Percentiles rank a stretch among this genome's conserved stretches.
Conservation (phyloP, 768 basidiomycete genomes). For the Boletus subcaerulescens region DNA sequence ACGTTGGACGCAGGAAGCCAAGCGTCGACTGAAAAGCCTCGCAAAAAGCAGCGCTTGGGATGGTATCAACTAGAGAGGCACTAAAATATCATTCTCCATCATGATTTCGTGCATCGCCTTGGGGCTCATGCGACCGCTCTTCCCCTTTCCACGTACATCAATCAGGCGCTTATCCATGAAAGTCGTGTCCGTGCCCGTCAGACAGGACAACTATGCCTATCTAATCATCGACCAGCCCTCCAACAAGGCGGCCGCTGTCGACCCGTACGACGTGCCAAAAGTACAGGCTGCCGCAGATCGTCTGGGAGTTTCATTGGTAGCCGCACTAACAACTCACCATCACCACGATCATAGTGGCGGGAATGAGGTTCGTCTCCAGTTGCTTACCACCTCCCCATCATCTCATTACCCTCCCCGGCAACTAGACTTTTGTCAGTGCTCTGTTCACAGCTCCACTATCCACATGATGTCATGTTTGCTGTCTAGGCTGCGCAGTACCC, state of each 20-base stretch:
- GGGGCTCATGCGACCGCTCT: conserved; percentile 6
- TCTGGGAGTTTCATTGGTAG: conserved; percentile 63
- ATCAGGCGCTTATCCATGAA: conserved; percentile 47
- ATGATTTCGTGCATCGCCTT: conserved; percentile 18
- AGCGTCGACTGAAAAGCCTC: background rate
- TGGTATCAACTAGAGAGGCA: background rate
- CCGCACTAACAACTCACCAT: conserved; percentile 87
- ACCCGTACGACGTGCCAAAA: conserved; percentile 74
- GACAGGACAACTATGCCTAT: conserved; percentile 84
- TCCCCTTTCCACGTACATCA: conserved; percentile 13
- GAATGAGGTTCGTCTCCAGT: conserved; percentile 54
- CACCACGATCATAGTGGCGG: conserved; percentile 89
- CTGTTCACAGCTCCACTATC: background rate
- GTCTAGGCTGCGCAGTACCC: conserved; percentile 46
- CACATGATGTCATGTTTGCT: conserved; percentile 6
- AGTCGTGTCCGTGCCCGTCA: conserved; percentile 75
- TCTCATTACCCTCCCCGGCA: conserved; percentile 6
- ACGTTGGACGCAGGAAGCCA: background rate
- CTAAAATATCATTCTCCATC: conserved; percentile 11
- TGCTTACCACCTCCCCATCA: background rate
- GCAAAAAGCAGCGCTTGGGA: conserved; percentile 1
- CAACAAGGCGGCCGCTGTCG: conserved; percentile 72
- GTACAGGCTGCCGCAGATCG: conserved; percentile 60
- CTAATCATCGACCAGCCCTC: conserved; percentile 68
- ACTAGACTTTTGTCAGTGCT: conserved; percentile 31